Evolutionary conservation across 306 rosid genomes (phyloP).

Genomic region (Cucurbita pepo): DNA sequence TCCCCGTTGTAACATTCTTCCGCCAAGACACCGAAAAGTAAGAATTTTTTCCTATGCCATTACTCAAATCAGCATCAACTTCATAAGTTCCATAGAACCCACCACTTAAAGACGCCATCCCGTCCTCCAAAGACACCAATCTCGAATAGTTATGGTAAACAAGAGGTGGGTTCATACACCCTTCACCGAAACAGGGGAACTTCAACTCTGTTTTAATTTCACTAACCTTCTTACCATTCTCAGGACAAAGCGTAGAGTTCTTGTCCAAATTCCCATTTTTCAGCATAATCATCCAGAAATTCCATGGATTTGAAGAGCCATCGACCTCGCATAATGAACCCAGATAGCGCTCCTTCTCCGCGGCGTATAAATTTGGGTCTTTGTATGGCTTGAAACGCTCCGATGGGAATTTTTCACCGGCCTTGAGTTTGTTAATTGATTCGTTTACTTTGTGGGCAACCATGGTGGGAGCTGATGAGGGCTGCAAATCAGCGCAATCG

Average conservation of each 20-base stretch:
- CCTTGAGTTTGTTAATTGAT: background rate
- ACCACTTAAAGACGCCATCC: slow-evolving; percentile 12
- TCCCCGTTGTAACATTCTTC: slow-evolving; percentile 29
- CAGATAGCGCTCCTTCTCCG: slow-evolving; percentile 37
- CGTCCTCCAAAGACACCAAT: slow-evolving; percentile 3
- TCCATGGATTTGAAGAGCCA: slow-evolving; percentile 26
- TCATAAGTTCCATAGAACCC: slow-evolving; percentile 48
- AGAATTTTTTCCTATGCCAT: slow-evolving; percentile 20
- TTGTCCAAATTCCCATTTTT: slow-evolving; percentile 45
- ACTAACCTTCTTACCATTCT: slow-evolving; percentile 25
- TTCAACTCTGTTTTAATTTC: slow-evolving; percentile 17
- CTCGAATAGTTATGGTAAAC: slow-evolving; percentile 31
- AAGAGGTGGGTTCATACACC: slow-evolving; percentile 56
- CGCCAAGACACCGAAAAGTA: slow-evolving; percentile 36
- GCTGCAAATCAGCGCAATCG: slow-evolving; percentile 29
- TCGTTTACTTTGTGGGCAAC: background rate
- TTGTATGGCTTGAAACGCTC: background rate
- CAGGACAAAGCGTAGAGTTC: slow-evolving; percentile 36
- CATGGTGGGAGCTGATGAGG: background rate
- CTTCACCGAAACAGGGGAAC: slow-evolving; percentile 45
- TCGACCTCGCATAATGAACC: slow-evolving; percentile 25
- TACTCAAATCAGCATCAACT: slow-evolving; percentile 28
- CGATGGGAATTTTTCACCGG: background rate
- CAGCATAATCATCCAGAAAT: slow-evolving; percentile 53
- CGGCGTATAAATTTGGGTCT: slow-evolving; percentile 23